Evolutionary conservation across 305 asterid genomes (phyloP).

Genomic region (Fraxinus xanthoxyloides): DNA sequence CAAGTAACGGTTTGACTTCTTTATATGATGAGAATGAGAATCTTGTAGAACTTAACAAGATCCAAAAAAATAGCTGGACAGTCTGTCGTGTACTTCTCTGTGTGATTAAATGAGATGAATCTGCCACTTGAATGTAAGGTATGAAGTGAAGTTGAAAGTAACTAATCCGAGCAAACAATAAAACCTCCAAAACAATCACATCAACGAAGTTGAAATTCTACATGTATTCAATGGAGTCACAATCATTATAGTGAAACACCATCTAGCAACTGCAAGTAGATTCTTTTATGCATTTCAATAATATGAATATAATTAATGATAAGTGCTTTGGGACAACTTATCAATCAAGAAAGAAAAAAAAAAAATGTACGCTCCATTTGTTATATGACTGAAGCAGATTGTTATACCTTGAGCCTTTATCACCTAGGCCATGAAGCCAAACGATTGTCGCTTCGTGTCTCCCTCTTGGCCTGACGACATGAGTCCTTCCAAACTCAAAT

Average conservation of each 20-base stretch:
- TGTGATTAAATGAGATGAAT: neutral
- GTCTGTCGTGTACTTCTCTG: neutral
- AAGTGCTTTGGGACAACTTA: neutral
- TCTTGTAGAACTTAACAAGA: conserved; percentile 3
- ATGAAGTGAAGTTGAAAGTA: neutral
- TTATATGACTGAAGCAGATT: neutral
- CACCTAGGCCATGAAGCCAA: conserved; percentile 60
- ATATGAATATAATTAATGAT: neutral
- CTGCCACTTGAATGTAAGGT: neutral
- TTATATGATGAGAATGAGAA: neutral
- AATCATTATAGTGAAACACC: neutral
- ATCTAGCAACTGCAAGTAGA: neutral
- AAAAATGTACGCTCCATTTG: neutral
- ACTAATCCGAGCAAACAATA: neutral
- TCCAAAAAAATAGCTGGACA: neutral
- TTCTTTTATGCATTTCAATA: neutral
- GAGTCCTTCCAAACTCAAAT: conserved; percentile 51
- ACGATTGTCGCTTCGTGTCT: conserved; percentile 53
- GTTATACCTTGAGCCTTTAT: conserved; percentile 48
- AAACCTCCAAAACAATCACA: neutral
- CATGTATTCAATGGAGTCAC: neutral
- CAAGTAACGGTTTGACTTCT: conserved; percentile 13
- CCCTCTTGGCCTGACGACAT: conserved; percentile 76
- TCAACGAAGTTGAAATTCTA: neutral
- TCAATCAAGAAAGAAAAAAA: neutral